Percentiles rank a stretch among this genome's conserved stretches.
These are phyloP conservation scores for Hanseniaspora nectarophila DNA, from an alignment of 805 yeast genomes.

Conservation along the genomic window DNA sequence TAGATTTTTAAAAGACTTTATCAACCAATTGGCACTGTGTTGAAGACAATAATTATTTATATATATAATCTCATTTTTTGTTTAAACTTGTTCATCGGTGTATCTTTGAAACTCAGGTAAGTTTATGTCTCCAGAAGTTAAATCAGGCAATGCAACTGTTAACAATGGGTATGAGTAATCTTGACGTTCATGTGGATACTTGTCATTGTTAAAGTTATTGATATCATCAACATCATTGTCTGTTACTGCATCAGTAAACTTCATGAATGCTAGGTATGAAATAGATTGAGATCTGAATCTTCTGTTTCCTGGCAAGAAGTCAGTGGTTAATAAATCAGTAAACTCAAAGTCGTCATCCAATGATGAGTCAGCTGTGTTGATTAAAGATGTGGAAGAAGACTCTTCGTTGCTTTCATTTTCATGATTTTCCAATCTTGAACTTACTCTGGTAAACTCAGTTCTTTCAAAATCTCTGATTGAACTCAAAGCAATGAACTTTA, in stretches of 20 bases:
- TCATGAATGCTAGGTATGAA: constrained; percentile 2
- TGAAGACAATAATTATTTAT: background rate
- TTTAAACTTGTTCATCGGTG: constrained; percentile 2
- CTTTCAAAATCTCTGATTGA: constrained; percentile 48
- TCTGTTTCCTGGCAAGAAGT: background rate
- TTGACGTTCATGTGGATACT: constrained; percentile 25
- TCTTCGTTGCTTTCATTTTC: constrained; percentile 16
- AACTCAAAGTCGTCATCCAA: constrained; percentile 17
- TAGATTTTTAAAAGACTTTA: constrained; percentile 3
- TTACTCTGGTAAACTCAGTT: constrained; percentile 20
- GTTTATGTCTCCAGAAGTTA: background rate
- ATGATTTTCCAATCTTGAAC: background rate
- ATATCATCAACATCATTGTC: constrained; percentile 11
- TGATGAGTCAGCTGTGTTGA: background rate
- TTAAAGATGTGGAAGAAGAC: constrained; percentile 6
- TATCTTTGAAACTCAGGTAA: background rate
- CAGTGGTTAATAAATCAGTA: constrained; percentile 19
- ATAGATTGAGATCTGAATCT: constrained; percentile 8
- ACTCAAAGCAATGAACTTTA: constrained; percentile 74
- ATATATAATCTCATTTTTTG: too few species aligned
- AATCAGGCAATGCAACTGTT: constrained; percentile 50
- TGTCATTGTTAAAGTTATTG: background rate
- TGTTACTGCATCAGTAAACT: constrained; percentile 3
- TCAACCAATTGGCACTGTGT: constrained; percentile 7
- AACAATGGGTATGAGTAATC: constrained; percentile 70